Conservation (phyloP, 2,329 filamentous ascomycete genomes). For the Clonostachys rosea region DNA sequence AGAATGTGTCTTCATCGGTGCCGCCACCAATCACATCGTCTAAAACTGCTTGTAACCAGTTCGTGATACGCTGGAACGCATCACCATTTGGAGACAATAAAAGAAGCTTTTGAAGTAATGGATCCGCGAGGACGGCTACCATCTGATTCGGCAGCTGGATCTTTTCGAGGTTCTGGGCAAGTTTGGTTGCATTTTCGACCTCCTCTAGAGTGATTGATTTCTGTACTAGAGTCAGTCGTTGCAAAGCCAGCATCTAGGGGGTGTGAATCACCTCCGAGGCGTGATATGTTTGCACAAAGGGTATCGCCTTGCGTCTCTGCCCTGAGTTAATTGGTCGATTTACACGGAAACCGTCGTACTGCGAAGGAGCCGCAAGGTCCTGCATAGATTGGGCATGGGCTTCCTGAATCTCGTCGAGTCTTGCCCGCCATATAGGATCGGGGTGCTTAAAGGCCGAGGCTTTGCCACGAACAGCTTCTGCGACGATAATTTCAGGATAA, state of each 20-base stretch:
- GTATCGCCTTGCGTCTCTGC: slow-evolving; percentile 41
- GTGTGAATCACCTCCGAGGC: slow-evolving; percentile 54
- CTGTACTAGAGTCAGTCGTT: slow-evolving; percentile 5
- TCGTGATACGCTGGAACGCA: slow-evolving; percentile 45
- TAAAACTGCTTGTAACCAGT: slow-evolving; percentile 54
- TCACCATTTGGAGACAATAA: slow-evolving; percentile 55
- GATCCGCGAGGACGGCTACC: slow-evolving; percentile 70
- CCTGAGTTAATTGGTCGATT: slow-evolving; percentile 34
- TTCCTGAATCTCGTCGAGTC: slow-evolving; percentile 63
- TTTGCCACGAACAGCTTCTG: slow-evolving; percentile 56
- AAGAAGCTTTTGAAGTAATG: slow-evolving; percentile 72
- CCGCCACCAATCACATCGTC: slow-evolving; percentile 50
- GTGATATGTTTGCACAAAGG: slow-evolving; percentile 69
- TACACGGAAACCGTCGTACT: slow-evolving; percentile 56
- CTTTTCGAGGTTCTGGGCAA: slow-evolving; percentile 70
- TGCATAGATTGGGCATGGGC: slow-evolving; percentile 43
- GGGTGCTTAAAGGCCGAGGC: slow-evolving; percentile 67
- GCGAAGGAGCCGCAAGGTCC: slow-evolving; percentile 21
- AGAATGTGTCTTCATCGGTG: slow-evolving; percentile 38
- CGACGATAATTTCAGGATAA: slow-evolving; percentile 83
- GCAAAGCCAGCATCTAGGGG: neutral
- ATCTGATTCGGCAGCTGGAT: slow-evolving; percentile 81
- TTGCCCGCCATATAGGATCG: slow-evolving; percentile 69
- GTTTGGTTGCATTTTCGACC: slow-evolving; percentile 64
- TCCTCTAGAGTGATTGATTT: slow-evolving; percentile 65